Evolutionary conservation across 129 eudicot species (phyloP).

Genomic region (Flaveria sonorensis): DNA sequence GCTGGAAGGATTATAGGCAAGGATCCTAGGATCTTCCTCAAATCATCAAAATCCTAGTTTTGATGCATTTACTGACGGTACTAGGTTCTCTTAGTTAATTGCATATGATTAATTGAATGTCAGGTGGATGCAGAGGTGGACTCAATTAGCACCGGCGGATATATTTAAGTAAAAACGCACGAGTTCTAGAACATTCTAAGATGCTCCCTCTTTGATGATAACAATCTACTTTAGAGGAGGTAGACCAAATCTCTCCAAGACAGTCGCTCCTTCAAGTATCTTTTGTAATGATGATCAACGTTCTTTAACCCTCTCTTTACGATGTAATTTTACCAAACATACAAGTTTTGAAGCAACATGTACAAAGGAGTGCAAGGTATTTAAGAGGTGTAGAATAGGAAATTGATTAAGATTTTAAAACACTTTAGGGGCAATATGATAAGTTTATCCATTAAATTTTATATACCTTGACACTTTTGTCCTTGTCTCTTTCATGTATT

Average conservation of each 20-base stretch:
- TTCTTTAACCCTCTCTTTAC: constrained; percentile 6
- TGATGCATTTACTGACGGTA: neutral
- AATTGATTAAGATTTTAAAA: no score
- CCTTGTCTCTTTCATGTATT: no score
- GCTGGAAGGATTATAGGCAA: neutral
- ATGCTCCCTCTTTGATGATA: neutral
- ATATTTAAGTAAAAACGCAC: neutral
- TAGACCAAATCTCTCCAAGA: neutral
- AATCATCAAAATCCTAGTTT: neutral
- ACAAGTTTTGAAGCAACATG: no score
- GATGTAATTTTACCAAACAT: no score
- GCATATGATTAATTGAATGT: neutral
- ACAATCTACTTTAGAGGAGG: neutral
- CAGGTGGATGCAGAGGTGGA: neutral
- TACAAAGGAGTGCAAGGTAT: no score
- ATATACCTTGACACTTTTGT: no score
- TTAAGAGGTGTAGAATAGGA: no score
- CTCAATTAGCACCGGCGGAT: neutral
- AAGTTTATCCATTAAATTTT: no score
- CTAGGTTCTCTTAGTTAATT: neutral
- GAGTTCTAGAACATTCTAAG: neutral
- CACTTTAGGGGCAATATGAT: no score
- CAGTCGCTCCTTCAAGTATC: neutral
- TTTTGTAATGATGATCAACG: neutral
- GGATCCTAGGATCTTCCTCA: neutral